These are phyloP conservation scores for Parachlorella kessleri DNA, from an alignment of 139 green algal genomes.

Conservation along the genomic window DNA sequence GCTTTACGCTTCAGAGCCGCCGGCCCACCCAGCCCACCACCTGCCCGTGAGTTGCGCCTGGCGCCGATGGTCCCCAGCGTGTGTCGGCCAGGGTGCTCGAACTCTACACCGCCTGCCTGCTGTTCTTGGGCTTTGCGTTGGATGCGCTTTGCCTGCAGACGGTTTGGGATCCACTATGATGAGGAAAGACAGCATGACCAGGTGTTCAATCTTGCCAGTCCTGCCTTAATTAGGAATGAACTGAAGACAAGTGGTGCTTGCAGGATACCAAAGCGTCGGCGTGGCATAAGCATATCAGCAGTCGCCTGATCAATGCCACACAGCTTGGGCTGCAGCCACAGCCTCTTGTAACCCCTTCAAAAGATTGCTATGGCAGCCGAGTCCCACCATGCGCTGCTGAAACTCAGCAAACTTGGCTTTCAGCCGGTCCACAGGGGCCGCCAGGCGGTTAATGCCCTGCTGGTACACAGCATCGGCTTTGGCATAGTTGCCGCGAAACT, in stretches of 20 bases:
- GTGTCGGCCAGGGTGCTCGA: constrained; percentile 29
- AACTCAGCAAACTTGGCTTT: constrained; percentile 77
- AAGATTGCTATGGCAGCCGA: background rate
- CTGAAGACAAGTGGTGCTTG: no score
- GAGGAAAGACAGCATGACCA: no score
- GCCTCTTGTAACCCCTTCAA: no score
- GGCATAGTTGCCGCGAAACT: constrained; percentile 73
- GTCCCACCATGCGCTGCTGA: constrained; percentile 83
- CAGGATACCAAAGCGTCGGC: no score
- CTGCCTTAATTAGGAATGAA: no score
- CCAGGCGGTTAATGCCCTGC: constrained; percentile 69
- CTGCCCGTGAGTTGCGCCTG: background rate
- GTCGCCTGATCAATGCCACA: no score
- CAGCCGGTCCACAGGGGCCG: constrained; percentile 74
- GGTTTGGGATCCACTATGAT: no score
- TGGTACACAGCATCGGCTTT: constrained; percentile 76
- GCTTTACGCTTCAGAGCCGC: constrained; percentile 19
- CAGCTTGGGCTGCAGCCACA: no score
- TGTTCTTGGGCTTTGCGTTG: constrained; percentile 68
- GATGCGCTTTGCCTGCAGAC: constrained; percentile 64
- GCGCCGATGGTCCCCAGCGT: constrained; percentile 22
- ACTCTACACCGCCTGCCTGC: constrained; percentile 1
- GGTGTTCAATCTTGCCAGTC: no score
- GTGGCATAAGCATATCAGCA: no score
- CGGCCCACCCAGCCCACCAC: constrained; percentile 2